phyloP scores from a whole-genome alignment of 306 rosid species.

The Corylus americana region DNA sequence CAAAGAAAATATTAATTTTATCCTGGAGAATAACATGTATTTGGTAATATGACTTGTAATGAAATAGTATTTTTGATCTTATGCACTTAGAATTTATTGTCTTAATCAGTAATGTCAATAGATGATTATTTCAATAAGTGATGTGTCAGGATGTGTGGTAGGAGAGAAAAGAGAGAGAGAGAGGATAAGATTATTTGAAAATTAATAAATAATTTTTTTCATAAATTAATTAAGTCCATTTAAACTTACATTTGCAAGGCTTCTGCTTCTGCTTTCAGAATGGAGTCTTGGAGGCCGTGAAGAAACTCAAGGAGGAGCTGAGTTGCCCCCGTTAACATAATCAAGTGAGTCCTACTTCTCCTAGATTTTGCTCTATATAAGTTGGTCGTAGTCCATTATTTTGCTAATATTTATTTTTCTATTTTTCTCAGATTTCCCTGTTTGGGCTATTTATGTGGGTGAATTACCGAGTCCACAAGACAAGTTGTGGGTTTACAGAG shows the following conservation, averaged over 20 bases:
- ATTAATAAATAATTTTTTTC: neutral
- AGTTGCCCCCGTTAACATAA: conserved; percentile 21
- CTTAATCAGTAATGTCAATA: too few relatives aligned
- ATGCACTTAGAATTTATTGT: neutral
- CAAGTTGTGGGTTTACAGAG: neutral
- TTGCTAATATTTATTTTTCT: neutral
- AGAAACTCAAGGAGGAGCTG: conserved; percentile 57
- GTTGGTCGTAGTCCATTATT: neutral
- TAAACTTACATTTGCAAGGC: conserved; percentile 7
- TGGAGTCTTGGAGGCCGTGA: conserved; percentile 68
- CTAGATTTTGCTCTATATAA: neutral
- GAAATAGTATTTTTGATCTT: neutral
- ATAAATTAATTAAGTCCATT: neutral
- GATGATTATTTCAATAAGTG: neutral
- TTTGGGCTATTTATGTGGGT: neutral
- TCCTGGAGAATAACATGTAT: too few relatives aligned
- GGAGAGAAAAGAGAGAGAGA: too few relatives aligned
- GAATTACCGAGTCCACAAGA: neutral
- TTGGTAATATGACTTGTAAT: too few relatives aligned
- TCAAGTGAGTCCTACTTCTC: conserved; percentile 6
- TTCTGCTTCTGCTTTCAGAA: conserved; percentile 48
- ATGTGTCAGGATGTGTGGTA: too few relatives aligned
- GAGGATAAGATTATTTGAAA: neutral
- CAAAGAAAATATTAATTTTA: too few relatives aligned
- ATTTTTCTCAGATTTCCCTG: neutral